phyloP scores from a whole-genome alignment of 306 rosid species.

The Mimosa pudica region DNA sequence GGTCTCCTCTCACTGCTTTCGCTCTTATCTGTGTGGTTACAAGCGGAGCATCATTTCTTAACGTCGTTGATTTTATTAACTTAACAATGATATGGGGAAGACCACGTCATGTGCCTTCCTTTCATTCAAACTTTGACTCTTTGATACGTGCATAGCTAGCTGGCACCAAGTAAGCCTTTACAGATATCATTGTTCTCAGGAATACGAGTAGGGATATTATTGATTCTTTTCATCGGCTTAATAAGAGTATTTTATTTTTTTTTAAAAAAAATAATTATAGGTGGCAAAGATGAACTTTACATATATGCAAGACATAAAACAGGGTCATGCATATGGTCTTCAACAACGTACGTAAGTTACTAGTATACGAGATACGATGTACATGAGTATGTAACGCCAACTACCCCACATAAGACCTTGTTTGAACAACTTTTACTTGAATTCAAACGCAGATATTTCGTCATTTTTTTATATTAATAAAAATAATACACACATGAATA shows the following conservation, averaged over 20 bases:
- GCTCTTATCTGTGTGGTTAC: constrained; percentile 31
- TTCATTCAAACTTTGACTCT: neutral
- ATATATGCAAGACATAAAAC: neutral
- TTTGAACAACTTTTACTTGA: neutral
- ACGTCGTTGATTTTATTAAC: constrained; percentile 24
- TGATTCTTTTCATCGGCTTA: neutral
- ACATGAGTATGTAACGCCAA: neutral
- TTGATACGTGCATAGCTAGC: neutral
- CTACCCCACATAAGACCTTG: neutral
- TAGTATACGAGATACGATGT: neutral
- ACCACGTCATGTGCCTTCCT: constrained; percentile 36
- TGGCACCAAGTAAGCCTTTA: neutral
- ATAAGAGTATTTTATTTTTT: neutral
- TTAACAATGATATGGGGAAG: constrained; percentile 33
- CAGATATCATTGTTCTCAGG: neutral
- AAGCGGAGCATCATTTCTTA: constrained; percentile 16
- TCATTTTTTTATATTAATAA: neutral
- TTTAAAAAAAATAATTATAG: too few species aligned
- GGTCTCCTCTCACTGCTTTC: constrained; percentile 24
- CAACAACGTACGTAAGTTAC: neutral
- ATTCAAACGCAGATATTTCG: constrained; percentile 8
- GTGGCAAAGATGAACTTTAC: too few species aligned
- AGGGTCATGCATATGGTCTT: neutral
- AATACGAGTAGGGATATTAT: neutral
- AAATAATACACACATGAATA: neutral